phyloP scores from a whole-genome alignment of 768 basidiomycete genomes.

The Auriscalpium microsporum region DNA sequence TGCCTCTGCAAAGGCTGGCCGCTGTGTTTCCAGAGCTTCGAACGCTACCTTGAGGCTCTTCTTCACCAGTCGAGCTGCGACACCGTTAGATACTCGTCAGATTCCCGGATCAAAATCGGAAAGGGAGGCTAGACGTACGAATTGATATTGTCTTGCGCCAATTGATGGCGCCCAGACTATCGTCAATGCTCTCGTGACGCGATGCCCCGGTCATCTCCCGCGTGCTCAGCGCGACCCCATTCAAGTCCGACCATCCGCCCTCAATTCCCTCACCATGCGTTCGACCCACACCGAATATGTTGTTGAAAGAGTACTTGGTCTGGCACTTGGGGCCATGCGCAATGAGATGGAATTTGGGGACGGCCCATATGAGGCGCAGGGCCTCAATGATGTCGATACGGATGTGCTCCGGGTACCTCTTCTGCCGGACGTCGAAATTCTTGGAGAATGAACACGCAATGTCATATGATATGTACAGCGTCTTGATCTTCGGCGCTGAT shows the following conservation, averaged over 20 bases:
- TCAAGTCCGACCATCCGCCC: conserved; percentile 10
- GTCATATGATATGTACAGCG: not conserved
- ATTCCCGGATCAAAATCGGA: not conserved
- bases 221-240: not conserved
- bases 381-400: not conserved
- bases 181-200: conserved; percentile 9
- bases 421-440: not conserved
- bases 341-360: conserved; percentile 11
- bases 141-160: conserved; percentile 4
- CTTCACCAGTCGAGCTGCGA: too few species aligned
- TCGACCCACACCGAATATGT: conserved; percentile 2
- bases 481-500: not conserved
- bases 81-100: not conserved
- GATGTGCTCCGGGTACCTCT: not conserved
- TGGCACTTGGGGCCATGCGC: conserved; percentile 13
- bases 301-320: conserved; percentile 9
- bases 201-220: conserved; percentile 10
- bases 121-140: not conserved
- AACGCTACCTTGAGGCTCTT: too few species aligned
- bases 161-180: conserved; percentile 7
- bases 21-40: not conserved
- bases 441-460: not conserved
- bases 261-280: conserved; percentile 16
- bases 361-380: not conserved
- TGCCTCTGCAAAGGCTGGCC: not conserved